A percentile compares a stretch with the other conserved stretches of the same genome.
Evolutionary conservation across 345 rosid species (phyloP).

Genomic region (Murraya paniculata): DNA sequence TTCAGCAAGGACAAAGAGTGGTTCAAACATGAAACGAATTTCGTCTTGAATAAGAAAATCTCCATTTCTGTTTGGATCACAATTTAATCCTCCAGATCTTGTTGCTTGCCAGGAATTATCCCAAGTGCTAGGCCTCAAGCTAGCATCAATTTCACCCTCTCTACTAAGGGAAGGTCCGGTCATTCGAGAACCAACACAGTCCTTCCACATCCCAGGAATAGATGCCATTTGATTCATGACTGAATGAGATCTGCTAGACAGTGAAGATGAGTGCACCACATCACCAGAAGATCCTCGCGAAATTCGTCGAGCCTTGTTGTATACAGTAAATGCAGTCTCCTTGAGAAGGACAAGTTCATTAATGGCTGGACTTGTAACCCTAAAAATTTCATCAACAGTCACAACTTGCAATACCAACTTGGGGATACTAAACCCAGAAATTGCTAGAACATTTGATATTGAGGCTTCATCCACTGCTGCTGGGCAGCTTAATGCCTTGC

Average conservation of each 20-base stretch:
- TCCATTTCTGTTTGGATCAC: slow-evolving; percentile 79
- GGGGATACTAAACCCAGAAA: slow-evolving; percentile 85
- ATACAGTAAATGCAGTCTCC: slow-evolving; percentile 93
- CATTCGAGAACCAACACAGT: slow-evolving; percentile 76
- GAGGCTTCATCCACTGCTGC: slow-evolving; percentile 91
- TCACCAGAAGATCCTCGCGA: slow-evolving; percentile 72
- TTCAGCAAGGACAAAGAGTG: slow-evolving; percentile 92
- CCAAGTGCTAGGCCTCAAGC: slow-evolving; percentile 74
- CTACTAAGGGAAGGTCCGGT: slow-evolving; percentile 73
- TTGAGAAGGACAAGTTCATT: slow-evolving; percentile 84
- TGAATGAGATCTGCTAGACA: slow-evolving; percentile 66
- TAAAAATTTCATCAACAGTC: slow-evolving; percentile 86
- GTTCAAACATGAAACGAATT: slow-evolving; percentile 80
- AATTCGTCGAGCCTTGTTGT: slow-evolving; percentile 90
- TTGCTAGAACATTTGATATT: slow-evolving; percentile 66
- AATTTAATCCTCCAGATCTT: slow-evolving; percentile 75
- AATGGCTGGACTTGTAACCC: slow-evolving; percentile 85
- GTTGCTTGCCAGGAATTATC: slow-evolving; percentile 86
- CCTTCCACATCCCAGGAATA: slow-evolving; percentile 85
- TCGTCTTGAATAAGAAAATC: slow-evolving; percentile 64
- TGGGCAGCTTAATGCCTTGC: slow-evolving; percentile 82
- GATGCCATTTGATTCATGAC: slow-evolving; percentile 57
- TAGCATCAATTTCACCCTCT: slow-evolving; percentile 88
- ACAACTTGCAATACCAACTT: slow-evolving; percentile 86
- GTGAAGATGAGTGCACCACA: slow-evolving; percentile 50